Evolutionary conservation across 371 early-diverging fungal species (phyloP).

Genomic region (Actinomucor elegans): DNA sequence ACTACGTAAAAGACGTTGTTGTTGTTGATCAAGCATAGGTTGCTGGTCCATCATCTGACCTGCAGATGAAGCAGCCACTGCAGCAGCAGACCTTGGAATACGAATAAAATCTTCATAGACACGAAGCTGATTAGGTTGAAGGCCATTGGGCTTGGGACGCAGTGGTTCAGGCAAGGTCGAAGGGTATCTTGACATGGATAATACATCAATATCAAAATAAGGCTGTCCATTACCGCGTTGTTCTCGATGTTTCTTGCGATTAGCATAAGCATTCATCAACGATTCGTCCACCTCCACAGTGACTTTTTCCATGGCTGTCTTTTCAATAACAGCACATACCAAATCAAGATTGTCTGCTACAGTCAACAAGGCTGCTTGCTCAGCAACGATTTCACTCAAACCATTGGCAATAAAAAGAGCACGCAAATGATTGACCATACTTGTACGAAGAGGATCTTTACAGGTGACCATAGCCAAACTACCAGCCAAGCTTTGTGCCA

Average conservation of each 20-base stretch:
- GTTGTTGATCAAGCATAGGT: slow-evolving; percentile 1
- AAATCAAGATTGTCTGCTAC: slow-evolving; percentile 91
- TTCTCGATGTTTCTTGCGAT: slow-evolving; percentile 86
- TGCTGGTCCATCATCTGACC: slow-evolving; percentile 18
- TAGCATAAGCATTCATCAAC: slow-evolving; percentile 64
- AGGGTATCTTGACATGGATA: slow-evolving; percentile 73
- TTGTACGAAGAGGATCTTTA: slow-evolving; percentile 90
- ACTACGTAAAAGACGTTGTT: slow-evolving; percentile 15
- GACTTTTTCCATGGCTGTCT: slow-evolving; percentile 91
- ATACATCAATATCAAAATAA: slow-evolving; percentile 83
- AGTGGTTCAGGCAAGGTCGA: slow-evolving; percentile 83
- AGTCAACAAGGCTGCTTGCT: slow-evolving; percentile 75
- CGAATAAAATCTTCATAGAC: slow-evolving; percentile 76
- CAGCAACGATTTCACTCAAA: slow-evolving; percentile 60
- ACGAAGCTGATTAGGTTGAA: slow-evolving; percentile 74
- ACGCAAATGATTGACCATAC: slow-evolving; percentile 78
- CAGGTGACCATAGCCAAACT: slow-evolving; percentile 89
- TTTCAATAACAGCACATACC: slow-evolving; percentile 89
- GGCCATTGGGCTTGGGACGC: slow-evolving; percentile 78
- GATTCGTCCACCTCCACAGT: slow-evolving; percentile 83
- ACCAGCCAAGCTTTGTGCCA: slow-evolving; percentile 84
- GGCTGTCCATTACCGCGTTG: slow-evolving; percentile 72
- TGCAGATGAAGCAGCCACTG: slow-evolving; percentile 13
- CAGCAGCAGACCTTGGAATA: slow-evolving; percentile 41
- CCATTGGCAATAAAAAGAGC: slow-evolving; percentile 80